Percentiles rank a stretch among this genome's conserved stretches.
phyloP scores from a whole-genome alignment of 139 green algal species.

The Chlamydomonas schloesseri region DNA sequence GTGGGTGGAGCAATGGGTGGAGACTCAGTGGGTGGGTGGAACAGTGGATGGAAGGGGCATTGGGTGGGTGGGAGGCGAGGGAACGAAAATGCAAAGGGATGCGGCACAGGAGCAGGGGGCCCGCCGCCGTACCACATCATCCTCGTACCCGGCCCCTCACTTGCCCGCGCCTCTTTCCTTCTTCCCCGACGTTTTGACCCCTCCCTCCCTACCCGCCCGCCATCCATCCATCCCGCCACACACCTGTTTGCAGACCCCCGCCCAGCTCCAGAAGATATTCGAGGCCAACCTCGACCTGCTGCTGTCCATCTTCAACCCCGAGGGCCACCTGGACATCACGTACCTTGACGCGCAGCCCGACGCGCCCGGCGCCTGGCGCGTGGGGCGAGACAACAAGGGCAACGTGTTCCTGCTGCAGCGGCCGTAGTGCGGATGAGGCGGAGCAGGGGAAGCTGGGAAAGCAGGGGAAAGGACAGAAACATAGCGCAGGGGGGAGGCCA shows the following conservation, averaged over 20 bases:
- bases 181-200: no score
- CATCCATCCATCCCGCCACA: no score
- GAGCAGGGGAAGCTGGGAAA: neutral
- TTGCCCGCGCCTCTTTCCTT: no score
- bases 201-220: no score
- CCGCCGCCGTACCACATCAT: no score
- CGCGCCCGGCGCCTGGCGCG: constrained; percentile 8
- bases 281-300: constrained; percentile 84
- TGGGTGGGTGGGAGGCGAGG: neutral
- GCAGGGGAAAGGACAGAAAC: no score
- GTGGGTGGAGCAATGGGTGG: neutral
- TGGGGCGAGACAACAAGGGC: constrained; percentile 83
- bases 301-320: constrained; percentile 91
- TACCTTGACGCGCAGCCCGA: constrained; percentile 76
- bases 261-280: constrained; percentile 80
- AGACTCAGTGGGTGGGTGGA: neutral
- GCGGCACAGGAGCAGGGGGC: no score
- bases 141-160: no score
- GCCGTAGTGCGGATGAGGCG: neutral
- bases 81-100: no score
- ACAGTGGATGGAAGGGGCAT: neutral
- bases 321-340: constrained; percentile 90
- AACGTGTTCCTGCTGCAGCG: constrained; percentile 76
- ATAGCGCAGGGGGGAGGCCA: no score
- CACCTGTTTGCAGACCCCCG: constrained; percentile 69